These are phyloP conservation scores for Calonectria ilicicola DNA, from an alignment of 2,329 filamentous ascomycete species.

Conservation along the genomic window DNA sequence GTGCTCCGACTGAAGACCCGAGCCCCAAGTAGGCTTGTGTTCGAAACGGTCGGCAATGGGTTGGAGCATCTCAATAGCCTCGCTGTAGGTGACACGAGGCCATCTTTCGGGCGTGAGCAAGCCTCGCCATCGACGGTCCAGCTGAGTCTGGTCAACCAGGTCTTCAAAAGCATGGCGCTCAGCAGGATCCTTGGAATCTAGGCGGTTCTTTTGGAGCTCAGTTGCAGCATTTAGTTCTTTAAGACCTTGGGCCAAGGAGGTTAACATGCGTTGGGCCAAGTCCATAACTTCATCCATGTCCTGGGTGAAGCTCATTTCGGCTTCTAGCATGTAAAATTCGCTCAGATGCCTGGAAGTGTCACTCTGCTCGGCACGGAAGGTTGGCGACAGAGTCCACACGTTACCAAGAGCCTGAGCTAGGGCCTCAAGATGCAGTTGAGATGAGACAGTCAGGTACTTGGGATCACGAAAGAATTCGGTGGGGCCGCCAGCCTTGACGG, in stretches of 20 bases:
- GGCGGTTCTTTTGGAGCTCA: slow-evolving; percentile 56
- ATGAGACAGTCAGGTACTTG: slow-evolving; percentile 97
- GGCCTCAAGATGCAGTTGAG: slow-evolving; percentile 94
- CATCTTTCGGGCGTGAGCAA: slow-evolving; percentile 69
- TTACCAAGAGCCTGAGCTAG: slow-evolving; percentile 88
- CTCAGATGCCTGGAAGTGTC: slow-evolving; percentile 94
- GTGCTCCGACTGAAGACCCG: slow-evolving; percentile 88
- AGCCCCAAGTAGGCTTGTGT: slow-evolving; percentile 76
- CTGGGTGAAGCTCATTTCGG: slow-evolving; percentile 84
- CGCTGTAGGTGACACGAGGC: slow-evolving; percentile 85
- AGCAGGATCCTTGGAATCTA: slow-evolving; percentile 52
- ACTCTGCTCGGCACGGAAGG: slow-evolving; percentile 92
- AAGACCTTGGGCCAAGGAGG: slow-evolving; percentile 58
- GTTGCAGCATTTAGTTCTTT: slow-evolving; percentile 54
- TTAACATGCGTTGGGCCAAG: slow-evolving; percentile 83
- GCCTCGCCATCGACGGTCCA: slow-evolving; percentile 79
- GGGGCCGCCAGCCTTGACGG: slow-evolving; percentile 64
- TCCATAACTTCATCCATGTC: slow-evolving; percentile 79
- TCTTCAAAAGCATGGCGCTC: slow-evolving; percentile 57
- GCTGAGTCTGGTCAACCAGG: slow-evolving; percentile 55
- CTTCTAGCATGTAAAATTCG: slow-evolving; percentile 99
- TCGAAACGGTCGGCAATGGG: slow-evolving; percentile 73
- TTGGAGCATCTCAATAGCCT: slow-evolving; percentile 79
- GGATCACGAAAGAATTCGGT: slow-evolving; percentile 80
- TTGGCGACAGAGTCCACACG: slow-evolving; percentile 94